These are phyloP conservation scores for Entomortierella chlamydospora DNA, from an alignment of 192 early-diverging fungal species.

Conservation along the genomic window DNA sequence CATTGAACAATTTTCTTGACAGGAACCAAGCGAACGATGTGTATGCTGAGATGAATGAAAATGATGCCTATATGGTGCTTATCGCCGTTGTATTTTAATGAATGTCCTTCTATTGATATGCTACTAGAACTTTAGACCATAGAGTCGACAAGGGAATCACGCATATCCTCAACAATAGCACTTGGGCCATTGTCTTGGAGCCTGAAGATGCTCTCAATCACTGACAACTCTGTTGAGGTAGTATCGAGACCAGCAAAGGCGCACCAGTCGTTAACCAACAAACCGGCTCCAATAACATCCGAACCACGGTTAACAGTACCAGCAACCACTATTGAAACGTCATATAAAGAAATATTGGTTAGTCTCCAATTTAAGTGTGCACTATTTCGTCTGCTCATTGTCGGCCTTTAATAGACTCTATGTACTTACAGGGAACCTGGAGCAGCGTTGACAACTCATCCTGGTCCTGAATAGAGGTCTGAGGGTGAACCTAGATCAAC, in stretches of 20 bases:
- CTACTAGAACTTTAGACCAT: constrained; percentile 78
- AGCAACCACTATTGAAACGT: constrained; percentile 62
- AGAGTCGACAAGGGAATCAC: constrained; percentile 93
- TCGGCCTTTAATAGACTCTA: not conserved
- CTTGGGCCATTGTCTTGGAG: constrained; percentile 92
- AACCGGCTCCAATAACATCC: constrained; percentile 95
- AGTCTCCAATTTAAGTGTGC: too few relatives aligned
- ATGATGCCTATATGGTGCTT: too few relatives aligned
- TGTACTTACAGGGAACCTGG: constrained; percentile 86
- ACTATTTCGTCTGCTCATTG: too few relatives aligned
- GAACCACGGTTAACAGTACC: constrained; percentile 99
- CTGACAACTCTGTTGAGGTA: constrained; percentile 94
- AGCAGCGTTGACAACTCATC: constrained; percentile 97
- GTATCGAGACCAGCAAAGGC: constrained; percentile 98
- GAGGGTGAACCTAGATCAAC: constrained; percentile 84
- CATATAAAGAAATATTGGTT: constrained; percentile 29
- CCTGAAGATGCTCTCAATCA: constrained; percentile 98
- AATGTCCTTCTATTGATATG: too few relatives aligned
- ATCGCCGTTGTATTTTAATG: too few relatives aligned
- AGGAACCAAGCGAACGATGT: too few relatives aligned
- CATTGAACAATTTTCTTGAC: too few relatives aligned
- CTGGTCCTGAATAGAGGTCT: constrained; percentile 95
- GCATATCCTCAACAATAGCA: constrained; percentile 93
- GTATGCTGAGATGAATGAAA: too few relatives aligned
- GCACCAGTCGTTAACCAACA: constrained; percentile 98